Conservation (phyloP, 768 basidiomycete genomes). For the Cystofilobasidium bisporidii region DNA sequence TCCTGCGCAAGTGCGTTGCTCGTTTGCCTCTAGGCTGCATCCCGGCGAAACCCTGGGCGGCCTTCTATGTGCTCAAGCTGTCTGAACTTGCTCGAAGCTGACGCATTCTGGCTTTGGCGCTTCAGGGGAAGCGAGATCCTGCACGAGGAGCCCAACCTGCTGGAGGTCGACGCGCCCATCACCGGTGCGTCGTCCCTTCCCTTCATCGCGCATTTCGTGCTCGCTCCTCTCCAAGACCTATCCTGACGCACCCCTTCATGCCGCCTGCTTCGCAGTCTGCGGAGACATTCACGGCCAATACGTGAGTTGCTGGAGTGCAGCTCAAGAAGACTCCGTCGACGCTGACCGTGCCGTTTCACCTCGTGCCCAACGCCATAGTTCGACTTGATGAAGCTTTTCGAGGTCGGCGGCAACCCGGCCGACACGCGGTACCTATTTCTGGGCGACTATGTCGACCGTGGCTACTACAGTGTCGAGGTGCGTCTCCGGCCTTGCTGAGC, state of each 20-base stretch:
- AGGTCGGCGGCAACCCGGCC: conserved; percentile 87
- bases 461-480: conserved; percentile 27
- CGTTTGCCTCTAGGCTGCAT: no score
- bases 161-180: conserved; percentile 93
- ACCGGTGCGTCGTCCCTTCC: conserved; percentile 56
- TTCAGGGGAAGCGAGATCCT: conserved; percentile 47
- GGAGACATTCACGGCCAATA: conserved; percentile 99
- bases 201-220: no score
- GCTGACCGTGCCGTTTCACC: background rate
- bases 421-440: conserved; percentile 63
- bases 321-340: background rate
- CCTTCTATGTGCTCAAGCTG: no score
- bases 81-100: no score
- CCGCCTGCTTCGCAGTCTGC: conserved; percentile 53
- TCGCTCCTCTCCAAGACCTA: no score
- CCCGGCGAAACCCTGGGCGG: no score
- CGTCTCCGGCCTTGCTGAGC: background rate
- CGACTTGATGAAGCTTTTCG: conserved; percentile 89
- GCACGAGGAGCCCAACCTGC: conserved; percentile 73
- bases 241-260: background rate
- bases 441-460: conserved; percentile 28
- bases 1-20: conserved; percentile 49
- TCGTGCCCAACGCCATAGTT: conserved; percentile 48
- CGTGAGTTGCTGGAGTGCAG: conserved; percentile 44
- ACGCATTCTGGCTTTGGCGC: background rate